Evolutionary conservation across 2,329 filamentous ascomycete genomes (phyloP).

Genomic region (Hymenoscyphus linearis): DNA sequence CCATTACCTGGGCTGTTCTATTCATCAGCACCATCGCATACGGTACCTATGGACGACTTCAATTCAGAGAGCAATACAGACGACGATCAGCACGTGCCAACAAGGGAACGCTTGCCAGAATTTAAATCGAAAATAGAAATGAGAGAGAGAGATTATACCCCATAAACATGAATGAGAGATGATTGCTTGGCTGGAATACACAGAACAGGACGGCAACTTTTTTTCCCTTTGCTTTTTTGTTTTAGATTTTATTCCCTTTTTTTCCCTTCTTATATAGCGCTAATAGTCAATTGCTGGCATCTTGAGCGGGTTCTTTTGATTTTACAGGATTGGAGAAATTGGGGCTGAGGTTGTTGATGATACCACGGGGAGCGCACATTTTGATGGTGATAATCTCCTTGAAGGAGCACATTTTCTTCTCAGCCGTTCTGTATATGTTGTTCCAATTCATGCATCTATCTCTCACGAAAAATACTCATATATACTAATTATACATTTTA

Average conservation of each 20-base stretch:
- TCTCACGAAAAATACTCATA: neutral
- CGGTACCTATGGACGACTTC: conserved; percentile 62
- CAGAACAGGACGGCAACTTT: neutral
- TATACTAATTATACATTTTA: neutral
- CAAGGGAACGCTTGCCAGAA: conserved; percentile 32
- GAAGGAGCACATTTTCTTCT: neutral
- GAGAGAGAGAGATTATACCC: neutral
- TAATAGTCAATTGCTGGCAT: neutral
- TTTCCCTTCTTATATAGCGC: neutral
- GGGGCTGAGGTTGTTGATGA: neutral
- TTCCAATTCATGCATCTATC: neutral
- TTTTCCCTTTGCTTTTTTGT: neutral
- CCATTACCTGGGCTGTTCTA: conserved; percentile 54
- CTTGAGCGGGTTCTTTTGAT: neutral
- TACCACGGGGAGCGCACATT: neutral
- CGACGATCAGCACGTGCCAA: conserved; percentile 41
- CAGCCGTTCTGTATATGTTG: neutral
- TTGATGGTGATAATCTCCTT: neutral
- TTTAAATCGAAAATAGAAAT: conserved; percentile 16
- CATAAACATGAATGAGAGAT: neutral
- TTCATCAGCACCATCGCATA: conserved; percentile 53
- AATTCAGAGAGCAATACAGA: conserved; percentile 59
- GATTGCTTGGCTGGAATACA: neutral
- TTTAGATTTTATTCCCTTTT: neutral
- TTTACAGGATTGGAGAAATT: neutral